Base-by-base conservation (phyloP, 768 basidiomycete genomes). In the Boletus fagicola region DNA sequence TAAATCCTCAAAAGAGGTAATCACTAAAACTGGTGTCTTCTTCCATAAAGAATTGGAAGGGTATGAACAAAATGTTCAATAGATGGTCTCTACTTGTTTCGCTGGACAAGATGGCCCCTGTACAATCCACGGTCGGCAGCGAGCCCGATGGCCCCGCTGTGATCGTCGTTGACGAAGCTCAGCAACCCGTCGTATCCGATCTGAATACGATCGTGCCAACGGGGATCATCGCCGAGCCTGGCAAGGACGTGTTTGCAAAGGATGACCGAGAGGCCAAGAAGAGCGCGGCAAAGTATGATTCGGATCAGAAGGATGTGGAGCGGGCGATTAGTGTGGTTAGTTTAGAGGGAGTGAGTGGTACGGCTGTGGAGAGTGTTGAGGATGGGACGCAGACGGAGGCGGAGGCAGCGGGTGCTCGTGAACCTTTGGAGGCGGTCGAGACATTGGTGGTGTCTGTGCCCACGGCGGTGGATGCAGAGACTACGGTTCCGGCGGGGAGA, bases 181-280 rank as follows among this genome's bases (percentile, higher is more conserved):
- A 47, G 7, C 57, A 49, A 13, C 47, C 57, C 3, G 63, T 51
- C 16, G 57, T 48, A 10, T 47, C 61, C 0, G 65, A 70, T 8
- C 68, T 65, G 46, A 74, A 65, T 10, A 77, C 83, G 15, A 68
- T 75, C 0, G 60, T 78, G 3, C 75, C 78, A 13, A 72, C 77
- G 22, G 82, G 80, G 12, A 80, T 82, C 54, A 74, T 82, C 49
- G 78, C 87, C 0, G 90, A 90, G 62, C 91, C 92, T 1, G 91
- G 92, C 0, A 78, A 74, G 16, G 85, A 93, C 66, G 78, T 92
- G 56, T 93, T 93, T 64, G 87, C 78, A 0, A 79, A 77, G 31
- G 76, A 74, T 1, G 74, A 70, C 18, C 76, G 76, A 47, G 79
- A 83, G 7, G 67, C 76, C 12, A 28, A 39, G 47, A 82, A 80